These are phyloP conservation scores for Spergularia bocconei DNA, from an alignment of 148 eudicot genomes.

Conservation along the genomic window DNA sequence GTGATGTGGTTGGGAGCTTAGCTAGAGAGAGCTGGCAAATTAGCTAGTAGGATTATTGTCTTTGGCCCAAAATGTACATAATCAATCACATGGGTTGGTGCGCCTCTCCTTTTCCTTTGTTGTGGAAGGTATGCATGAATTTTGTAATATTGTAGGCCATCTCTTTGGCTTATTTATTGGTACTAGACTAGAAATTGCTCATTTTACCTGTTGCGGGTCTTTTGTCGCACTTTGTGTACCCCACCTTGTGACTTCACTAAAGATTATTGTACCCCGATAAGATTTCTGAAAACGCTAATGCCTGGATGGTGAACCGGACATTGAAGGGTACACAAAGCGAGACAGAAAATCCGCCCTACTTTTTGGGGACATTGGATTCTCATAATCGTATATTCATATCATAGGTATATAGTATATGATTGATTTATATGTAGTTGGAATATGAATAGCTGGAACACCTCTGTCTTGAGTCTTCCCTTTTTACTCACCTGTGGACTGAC, in stretches of 20 bases:
- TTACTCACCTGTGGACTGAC: background rate
- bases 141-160: conserved; percentile 7
- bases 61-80: background rate
- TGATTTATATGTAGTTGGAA: background rate
- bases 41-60: conserved; percentile 2
- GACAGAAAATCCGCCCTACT: too few relatives aligned
- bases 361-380: conserved; percentile 24
- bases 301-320: too few relatives aligned
- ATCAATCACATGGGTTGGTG: background rate
- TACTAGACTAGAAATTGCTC: background rate
- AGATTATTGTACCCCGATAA: too few relatives aligned
- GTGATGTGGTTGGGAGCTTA: background rate
- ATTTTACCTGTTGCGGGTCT: background rate
- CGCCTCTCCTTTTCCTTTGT: background rate
- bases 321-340: too few relatives aligned
- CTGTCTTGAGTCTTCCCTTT: background rate
- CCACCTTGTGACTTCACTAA: too few relatives aligned
- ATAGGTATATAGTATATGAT: background rate
- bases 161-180: background rate
- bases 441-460: background rate
- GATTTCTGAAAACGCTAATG: too few relatives aligned
- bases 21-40: conserved; percentile 11
- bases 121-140: conserved; percentile 1
- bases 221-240: too few relatives aligned
- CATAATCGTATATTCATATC: background rate